Conservation (phyloP, 2,329 filamentous ascomycete genomes). For the Calycina herbarum region DNA sequence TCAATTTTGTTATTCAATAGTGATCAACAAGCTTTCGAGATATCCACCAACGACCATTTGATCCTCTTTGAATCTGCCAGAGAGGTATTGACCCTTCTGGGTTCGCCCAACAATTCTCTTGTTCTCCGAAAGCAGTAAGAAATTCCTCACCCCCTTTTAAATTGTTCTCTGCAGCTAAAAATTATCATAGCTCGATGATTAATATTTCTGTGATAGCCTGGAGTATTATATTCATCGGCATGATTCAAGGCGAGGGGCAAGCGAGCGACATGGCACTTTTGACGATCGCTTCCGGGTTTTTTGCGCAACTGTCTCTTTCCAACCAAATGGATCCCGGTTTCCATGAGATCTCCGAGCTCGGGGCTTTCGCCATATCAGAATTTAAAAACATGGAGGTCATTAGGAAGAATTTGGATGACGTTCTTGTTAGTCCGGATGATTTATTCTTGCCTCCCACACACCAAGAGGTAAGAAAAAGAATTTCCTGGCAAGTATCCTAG, state of each 20-base stretch:
- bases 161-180: not conserved
- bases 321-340: not conserved
- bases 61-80: not conserved
- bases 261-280: not conserved
- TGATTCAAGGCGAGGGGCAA: not conserved
- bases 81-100: not conserved
- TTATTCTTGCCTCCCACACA: not conserved
- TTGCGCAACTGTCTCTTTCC: not conserved
- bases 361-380: not conserved
- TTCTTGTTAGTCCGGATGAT: not conserved
- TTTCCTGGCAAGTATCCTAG: too few species aligned
- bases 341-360: not conserved
- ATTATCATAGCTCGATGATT: not conserved
- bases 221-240: not conserved
- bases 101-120: not conserved
- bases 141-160: not conserved
- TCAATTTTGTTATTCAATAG: not conserved
- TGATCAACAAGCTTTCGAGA: not conserved
- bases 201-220: not conserved
- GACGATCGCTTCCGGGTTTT: not conserved
- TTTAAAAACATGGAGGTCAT: not conserved
- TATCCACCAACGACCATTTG: not conserved
- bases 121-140: not conserved
- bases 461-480: not conserved
- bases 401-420: not conserved